Conservation (phyloP, 371 early-diverging fungal genomes). For the Mucor velutinosus region DNA sequence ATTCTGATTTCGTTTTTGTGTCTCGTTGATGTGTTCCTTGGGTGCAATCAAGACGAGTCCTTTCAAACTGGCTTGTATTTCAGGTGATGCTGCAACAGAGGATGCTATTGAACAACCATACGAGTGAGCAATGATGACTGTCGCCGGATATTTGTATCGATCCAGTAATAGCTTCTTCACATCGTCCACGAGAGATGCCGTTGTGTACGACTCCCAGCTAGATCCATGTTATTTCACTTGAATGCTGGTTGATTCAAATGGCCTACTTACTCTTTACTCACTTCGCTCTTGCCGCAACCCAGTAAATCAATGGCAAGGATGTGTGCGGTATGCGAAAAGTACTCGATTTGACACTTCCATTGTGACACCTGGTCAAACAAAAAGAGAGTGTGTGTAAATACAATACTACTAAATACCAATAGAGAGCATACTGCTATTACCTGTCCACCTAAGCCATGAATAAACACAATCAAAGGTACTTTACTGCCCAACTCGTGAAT, state of each 20-base stretch:
- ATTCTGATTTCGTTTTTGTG: conserved; percentile 41
- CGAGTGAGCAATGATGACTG: conserved; percentile 69
- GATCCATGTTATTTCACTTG: neutral
- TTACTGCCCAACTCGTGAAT: conserved; percentile 68
- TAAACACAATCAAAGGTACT: conserved; percentile 70
- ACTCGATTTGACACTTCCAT: conserved; percentile 68
- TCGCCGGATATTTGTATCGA: conserved; percentile 61
- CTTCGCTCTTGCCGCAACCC: conserved; percentile 70
- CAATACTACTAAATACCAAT: neutral
- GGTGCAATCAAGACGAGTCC: conserved; percentile 67
- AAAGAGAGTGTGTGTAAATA: neutral
- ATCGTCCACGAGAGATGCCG: conserved; percentile 58
- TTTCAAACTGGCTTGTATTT: conserved; percentile 40
- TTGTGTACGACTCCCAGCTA: conserved; percentile 62
- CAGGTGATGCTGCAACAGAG: conserved; percentile 46
- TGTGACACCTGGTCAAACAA: conserved; percentile 55
- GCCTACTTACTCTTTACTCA: conserved; percentile 43
- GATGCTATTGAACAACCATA: conserved; percentile 71
- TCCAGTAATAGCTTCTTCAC: conserved; percentile 53
- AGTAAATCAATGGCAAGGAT: conserved; percentile 69
- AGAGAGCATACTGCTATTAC: conserved; percentile 32
- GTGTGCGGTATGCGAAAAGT: conserved; percentile 69
- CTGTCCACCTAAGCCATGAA: conserved; percentile 77
- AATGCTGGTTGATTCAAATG: neutral
- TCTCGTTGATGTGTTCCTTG: conserved; percentile 54